These are phyloP conservation scores for Fraxinus xanthoxyloides DNA, from an alignment of 305 asterid genomes.

Conservation along the genomic window DNA sequence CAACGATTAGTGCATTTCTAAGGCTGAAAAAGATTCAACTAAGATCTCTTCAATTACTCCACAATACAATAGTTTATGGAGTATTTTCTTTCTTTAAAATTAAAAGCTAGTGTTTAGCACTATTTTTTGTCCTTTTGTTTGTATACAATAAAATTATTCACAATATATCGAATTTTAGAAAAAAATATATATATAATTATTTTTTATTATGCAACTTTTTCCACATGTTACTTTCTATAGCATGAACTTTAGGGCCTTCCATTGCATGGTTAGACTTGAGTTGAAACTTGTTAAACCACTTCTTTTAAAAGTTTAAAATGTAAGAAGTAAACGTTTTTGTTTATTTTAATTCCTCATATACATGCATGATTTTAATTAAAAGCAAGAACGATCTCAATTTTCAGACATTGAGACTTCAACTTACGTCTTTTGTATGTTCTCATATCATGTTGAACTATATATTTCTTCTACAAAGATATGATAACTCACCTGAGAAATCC, in stretches of 20 bases:
- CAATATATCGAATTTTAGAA: no score
- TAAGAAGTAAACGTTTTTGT: neutral
- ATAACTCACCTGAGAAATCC: slow-evolving; percentile 60
- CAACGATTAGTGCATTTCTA: neutral
- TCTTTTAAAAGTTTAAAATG: no score
- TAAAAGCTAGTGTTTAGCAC: neutral
- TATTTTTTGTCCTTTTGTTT: no score
- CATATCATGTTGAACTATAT: neutral
- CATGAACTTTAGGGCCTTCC: neutral
- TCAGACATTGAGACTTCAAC: no score
- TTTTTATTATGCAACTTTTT: neutral
- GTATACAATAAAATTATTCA: no score
- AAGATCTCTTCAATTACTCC: neutral
- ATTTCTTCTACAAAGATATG: neutral
- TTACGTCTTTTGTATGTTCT: no score
- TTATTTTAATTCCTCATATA: neutral
- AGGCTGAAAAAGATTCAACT: neutral
- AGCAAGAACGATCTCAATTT: no score
- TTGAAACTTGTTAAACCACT: neutral
- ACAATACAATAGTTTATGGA: neutral
- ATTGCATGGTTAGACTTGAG: neutral
- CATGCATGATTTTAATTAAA: neutral
- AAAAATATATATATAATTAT: no score
- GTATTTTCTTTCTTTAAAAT: neutral
- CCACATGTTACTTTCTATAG: neutral